These are phyloP conservation scores for Ascocoryne sarcoides DNA, from an alignment of 2,329 filamentous ascomycete species.

Conservation along the genomic window DNA sequence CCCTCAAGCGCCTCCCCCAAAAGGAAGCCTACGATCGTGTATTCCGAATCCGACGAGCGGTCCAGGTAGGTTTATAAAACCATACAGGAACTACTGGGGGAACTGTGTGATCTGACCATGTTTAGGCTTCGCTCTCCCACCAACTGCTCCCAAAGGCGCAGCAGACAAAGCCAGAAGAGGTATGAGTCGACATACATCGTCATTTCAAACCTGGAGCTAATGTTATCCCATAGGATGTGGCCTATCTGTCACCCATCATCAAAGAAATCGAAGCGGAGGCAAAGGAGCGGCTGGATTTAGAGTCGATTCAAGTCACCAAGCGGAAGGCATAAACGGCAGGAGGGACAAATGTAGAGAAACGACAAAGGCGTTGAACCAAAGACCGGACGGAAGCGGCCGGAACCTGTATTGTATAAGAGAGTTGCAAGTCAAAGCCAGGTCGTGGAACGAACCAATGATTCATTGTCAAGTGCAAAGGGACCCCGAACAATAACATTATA, in stretches of 20 bases:
- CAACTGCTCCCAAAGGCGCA: constrained; percentile 55
- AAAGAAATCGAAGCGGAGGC: constrained; percentile 58
- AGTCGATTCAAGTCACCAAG: constrained; percentile 51
- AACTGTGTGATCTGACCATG: constrained; percentile 7
- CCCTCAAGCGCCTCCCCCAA: constrained; percentile 80
- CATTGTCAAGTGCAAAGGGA: no score
- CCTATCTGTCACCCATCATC: constrained; percentile 61
- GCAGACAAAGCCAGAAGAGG: constrained; percentile 60
- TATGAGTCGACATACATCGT: constrained; percentile 30
- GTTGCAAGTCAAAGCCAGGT: no score
- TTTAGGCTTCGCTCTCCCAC: constrained; percentile 48
- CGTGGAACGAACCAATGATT: no score
- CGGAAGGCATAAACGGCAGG: constrained; percentile 13
- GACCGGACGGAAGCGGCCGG: no score
- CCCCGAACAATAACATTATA: no score
- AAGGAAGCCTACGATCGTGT: constrained; percentile 95
- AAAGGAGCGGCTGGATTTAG: constrained; percentile 59
- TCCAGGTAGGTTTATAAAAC: constrained; percentile 54
- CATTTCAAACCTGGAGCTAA: constrained; percentile 9
- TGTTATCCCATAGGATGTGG: constrained; percentile 43
- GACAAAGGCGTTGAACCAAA: no score
- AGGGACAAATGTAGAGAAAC: no score
- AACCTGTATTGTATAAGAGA: no score
- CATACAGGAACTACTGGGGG: background rate
- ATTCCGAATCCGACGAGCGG: constrained; percentile 91